Base-by-base conservation (phyloP, 1,284 basidiomycete species). In the Heterobasidion irregulare region DNA sequence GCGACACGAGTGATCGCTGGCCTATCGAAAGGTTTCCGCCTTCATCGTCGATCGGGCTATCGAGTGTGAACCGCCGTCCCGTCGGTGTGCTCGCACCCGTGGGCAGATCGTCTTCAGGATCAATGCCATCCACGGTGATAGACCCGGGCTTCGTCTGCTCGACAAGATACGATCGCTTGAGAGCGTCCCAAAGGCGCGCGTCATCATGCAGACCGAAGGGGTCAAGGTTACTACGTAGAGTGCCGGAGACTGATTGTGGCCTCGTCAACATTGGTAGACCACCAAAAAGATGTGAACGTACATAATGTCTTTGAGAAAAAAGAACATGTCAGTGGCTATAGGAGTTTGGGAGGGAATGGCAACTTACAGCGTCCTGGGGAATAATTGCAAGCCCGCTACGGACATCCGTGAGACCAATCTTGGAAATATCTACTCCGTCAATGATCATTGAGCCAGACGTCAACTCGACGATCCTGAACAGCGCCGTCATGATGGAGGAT, bases 41-140 rank as follows among this genome's bases (percentile, higher is more conserved):
- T 66, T 96, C 94, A 58, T 89, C 87, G 59, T 94, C 91, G 57
- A 97, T 82, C 2, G 80, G 70, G 36, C 81, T 88, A 65, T 96
- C 92, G 10, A 95, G 76, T 18, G 78, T 87, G 72, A 93, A 94
- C 52, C 80, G 77, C 9, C 60, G 57, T 6, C 41, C 68, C 55
- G 43, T 65, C 3, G 67, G 66, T 1, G 64, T 65, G 15, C 58
- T 56, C 8, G 58, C 57, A 8, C 66, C 68, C 16, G 64, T 64
- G 4, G 53, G 35, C 56, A 50, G 57, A 12, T 55, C 56, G 10
- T 59, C 57, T 13, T 62, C 59, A 8, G 57, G 55, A 2, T 55
- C 57, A 18, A 56, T 52, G 2, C 58, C 57, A 1, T 64, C 61
- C 1, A 58, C 50, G 2, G 60, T 61, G 18, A 62, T 48, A 19